Conservation (phyloP, 2,329 filamentous ascomycete species). For the Cladophialophora yegresii region DNA sequence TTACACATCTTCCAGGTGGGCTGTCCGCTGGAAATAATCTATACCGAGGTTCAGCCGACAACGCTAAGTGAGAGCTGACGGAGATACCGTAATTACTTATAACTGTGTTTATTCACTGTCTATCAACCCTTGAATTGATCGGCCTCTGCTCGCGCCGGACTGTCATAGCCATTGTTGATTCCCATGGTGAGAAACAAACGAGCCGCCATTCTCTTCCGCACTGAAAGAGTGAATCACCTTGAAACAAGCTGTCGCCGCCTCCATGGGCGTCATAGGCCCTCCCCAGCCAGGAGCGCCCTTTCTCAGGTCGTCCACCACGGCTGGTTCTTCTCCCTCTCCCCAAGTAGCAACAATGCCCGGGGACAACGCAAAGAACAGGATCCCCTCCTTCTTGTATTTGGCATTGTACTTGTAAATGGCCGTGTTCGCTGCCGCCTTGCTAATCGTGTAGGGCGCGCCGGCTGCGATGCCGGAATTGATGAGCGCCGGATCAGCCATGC, state of each 20-base stretch:
- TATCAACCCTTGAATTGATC: background rate
- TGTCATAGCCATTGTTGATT: constrained; percentile 57
- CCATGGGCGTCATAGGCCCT: constrained; percentile 19
- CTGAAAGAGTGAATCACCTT: constrained; percentile 20
- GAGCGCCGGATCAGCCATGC: constrained; percentile 52
- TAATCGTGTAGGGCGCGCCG: constrained; percentile 49
- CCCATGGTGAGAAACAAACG: constrained; percentile 58
- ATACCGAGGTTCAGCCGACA: background rate
- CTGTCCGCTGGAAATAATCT: background rate
- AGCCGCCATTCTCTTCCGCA: constrained; percentile 47
- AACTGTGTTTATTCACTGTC: background rate
- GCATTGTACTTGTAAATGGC: constrained; percentile 57
- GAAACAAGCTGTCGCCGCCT: constrained; percentile 20
- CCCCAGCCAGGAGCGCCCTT: constrained; percentile 16
- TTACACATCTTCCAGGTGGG: background rate
- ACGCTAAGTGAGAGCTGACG: background rate
- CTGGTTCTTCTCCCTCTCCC: constrained; percentile 8
- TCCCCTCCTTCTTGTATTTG: constrained; percentile 53
- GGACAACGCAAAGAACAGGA: constrained; percentile 56
- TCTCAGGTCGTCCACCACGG: constrained; percentile 4
- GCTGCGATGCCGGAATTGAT: constrained; percentile 44
- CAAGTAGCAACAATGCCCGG: constrained; percentile 56
- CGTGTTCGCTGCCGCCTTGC: constrained; percentile 58
- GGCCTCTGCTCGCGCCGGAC: background rate
- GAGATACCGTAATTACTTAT: too few relatives aligned